These are phyloP conservation scores for Saitozyma podzolica DNA, from an alignment of 768 basidiomycete species.

Conservation along the genomic window DNA sequence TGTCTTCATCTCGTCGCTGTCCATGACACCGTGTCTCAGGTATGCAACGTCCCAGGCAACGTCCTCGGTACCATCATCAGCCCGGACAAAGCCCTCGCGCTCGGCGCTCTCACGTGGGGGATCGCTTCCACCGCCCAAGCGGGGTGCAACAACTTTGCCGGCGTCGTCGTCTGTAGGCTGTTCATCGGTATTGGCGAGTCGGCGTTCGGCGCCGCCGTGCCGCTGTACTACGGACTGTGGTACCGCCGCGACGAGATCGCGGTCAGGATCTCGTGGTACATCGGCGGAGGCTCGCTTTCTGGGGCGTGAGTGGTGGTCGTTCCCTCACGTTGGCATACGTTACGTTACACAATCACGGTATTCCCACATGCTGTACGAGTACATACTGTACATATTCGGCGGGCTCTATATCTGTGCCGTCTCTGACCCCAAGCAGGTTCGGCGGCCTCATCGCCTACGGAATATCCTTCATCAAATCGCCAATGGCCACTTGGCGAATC, in stretches of 20 bases:
- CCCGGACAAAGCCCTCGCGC: conserved; percentile 20
- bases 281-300: conserved; percentile 25
- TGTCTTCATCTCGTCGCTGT: too few relatives aligned
- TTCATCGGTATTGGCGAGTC: conserved; percentile 41
- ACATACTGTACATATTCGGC: too few relatives aligned
- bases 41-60: conserved; percentile 6
- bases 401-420: too few relatives aligned
- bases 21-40: neutral
- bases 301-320: conserved; percentile 2
- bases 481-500: too few relatives aligned
- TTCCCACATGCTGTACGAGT: too few relatives aligned
- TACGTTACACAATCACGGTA: too few relatives aligned
- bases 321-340: too few relatives aligned
- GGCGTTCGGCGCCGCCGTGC: conserved; percentile 8
- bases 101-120: conserved; percentile 42
- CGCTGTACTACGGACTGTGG: conserved; percentile 17
- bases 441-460: too few relatives aligned
- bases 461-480: too few relatives aligned
- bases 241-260: conserved; percentile 33
- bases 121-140: conserved; percentile 37
- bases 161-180: conserved; percentile 37
- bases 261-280: conserved; percentile 40
- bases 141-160: conserved; percentile 21
- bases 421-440: too few relatives aligned
- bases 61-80: conserved; percentile 3